A percentile compares a stretch with the other conserved stretches of the same genome.
phyloP scores from a whole-genome alignment of 805 yeast species.

The Candida koratica region DNA sequence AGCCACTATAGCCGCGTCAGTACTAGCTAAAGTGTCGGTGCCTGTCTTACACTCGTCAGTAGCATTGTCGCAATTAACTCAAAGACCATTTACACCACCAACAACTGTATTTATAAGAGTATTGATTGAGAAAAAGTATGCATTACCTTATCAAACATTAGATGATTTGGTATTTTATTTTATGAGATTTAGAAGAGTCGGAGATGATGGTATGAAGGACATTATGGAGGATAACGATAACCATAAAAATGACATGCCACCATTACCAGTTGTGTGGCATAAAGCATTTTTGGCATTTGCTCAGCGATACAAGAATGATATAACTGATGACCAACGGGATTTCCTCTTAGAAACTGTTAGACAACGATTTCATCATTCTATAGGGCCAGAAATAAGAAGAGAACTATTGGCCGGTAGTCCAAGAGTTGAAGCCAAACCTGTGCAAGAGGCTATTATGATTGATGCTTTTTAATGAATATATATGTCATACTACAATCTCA shows the following conservation, averaged over 20 bases:
- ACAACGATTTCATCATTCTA: slow-evolving; percentile 81
- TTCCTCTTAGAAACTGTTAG: slow-evolving; percentile 86
- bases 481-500: slow-evolving; percentile 6
- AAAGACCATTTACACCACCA: slow-evolving; percentile 82
- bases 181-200: slow-evolving; percentile 76
- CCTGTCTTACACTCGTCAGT: slow-evolving; percentile 97
- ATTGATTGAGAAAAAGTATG: slow-evolving; percentile 89
- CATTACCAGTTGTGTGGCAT: slow-evolving; percentile 95
- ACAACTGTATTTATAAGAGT: slow-evolving; percentile 86
- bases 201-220: slow-evolving; percentile 31
- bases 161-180: slow-evolving; percentile 93
- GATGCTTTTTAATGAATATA: slow-evolving; percentile 29
- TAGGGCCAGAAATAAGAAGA: slow-evolving; percentile 92
- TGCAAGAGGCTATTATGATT: slow-evolving; percentile 35
- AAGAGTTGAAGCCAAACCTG: slow-evolving; percentile 40
- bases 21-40: slow-evolving; percentile 80
- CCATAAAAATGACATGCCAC: slow-evolving; percentile 33
- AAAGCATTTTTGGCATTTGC: slow-evolving; percentile 93
- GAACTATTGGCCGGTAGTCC: slow-evolving; percentile 85
- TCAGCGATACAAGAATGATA: slow-evolving; percentile 93
- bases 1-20: slow-evolving; percentile 92
- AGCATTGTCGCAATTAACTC: slow-evolving; percentile 77
- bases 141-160: slow-evolving; percentile 92
- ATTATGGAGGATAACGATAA: slow-evolving; percentile 27
- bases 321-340: slow-evolving; percentile 98